Evolutionary conservation across 768 basidiomycete genomes (phyloP), one percentile per base, ranked within the genome.

Genomic region (Tulasnella sp.): DNA sequence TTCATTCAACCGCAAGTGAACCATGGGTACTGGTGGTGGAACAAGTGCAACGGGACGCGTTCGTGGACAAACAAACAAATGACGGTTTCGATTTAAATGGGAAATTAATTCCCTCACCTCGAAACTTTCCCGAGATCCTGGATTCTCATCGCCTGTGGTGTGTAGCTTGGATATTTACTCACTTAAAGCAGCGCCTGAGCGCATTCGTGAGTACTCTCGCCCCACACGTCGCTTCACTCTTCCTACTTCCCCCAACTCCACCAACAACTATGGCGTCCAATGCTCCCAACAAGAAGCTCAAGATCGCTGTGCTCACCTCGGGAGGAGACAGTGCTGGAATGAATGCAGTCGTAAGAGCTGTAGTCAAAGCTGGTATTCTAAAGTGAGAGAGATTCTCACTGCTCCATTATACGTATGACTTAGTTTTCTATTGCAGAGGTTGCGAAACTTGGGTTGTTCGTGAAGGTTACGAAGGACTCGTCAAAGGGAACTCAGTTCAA

Each of bases 321-420:
- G 95, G 93, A 40, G 93, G 95, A 62, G 95, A 99, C 72, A 89
- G 86, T 67, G 92, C 95, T 46, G 95, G 95, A 61, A 89, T 91
- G 88, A 92, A 93, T 63, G 89, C 90, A 28, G 87, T 80, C 49
- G 93, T 99, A 46, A 85, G 95, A 58, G 75, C 91, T 0, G 82
- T 91, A 40, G 93, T 98, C 57, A 90, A 90, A 67, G 79, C 79
- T 58, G 90, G 83, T 29, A 95, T 99, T 58, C 72, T 90, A 56
- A 82, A 83, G 91, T 91, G 62, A 51, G 44, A n/a, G 24, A 13
- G 24, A 45, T 19, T 28, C 20, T 39, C 25, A 27, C 9, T 15
- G 25, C 22, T 37, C 31, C 25, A 2, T 4, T 12, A 20, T 24
- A 19, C 25, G n/a, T 28, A 22, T 22, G 32, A 16, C 27, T 46